Percentiles rank a stretch among this genome's conserved stretches.
These are phyloP conservation scores for carrot (Daucus carota) DNA, from an alignment of 129 eudicot genomes.

Conservation along the genomic window DH1_v3.0 NC_030384.2:40660001-40660500, in stretches of 20 bases:
- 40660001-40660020: no score
- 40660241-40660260: not conserved
- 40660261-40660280: not conserved
- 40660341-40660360: not conserved
- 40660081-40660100: no score
- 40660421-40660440: not conserved
- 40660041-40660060: no score
- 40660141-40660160: not conserved
- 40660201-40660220: not conserved
- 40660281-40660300: not conserved
- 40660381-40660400: not conserved
- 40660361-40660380: not conserved
- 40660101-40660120: no score
- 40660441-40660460: not conserved
- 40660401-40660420: not conserved
- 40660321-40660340: not conserved
- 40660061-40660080: no score
- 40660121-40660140: not conserved
- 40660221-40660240: not conserved
- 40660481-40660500: not conserved
- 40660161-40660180: not conserved
- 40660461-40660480: constrained; percentile 3
- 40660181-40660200: not conserved
- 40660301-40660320: not conserved
- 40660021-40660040: no score